phyloP scores from a whole-genome alignment of 805 yeast genomes.

The Kodamaea laetipori region DNA sequence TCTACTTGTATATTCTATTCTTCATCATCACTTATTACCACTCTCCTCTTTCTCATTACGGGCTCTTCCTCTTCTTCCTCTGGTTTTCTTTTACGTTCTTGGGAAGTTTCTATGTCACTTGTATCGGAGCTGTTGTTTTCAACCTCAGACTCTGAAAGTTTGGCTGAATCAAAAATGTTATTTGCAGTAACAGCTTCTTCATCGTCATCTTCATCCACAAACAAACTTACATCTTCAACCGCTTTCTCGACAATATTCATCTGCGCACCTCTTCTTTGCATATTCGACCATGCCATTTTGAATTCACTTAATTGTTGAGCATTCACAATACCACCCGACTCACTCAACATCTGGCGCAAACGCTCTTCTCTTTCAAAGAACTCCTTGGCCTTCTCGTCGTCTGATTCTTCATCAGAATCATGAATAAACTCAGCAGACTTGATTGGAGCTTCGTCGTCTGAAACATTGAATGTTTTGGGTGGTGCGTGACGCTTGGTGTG shows the following conservation, averaged over 20 bases:
- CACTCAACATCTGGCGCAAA: conserved; percentile 42
- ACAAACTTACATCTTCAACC: conserved; percentile 17
- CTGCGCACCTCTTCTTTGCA: conserved; percentile 18
- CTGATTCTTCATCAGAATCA: conserved; percentile 66
- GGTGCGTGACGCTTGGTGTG: conserved; percentile 16
- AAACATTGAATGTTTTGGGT: conserved; percentile 30
- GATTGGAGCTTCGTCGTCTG: conserved; percentile 25
- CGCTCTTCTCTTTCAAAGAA: conserved; percentile 60
- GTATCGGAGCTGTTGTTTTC: neutral
- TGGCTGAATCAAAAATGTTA: neutral
- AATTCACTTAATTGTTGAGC: conserved; percentile 35
- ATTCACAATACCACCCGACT: conserved; percentile 42
- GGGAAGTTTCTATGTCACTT: conserved; percentile 2
- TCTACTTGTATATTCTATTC: conserved; percentile 10
- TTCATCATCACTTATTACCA: conserved; percentile 26
- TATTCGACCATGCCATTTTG: conserved; percentile 31
- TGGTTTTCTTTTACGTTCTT: conserved; percentile 10
- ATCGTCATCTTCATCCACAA: conserved; percentile 13
- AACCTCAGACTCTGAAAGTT: neutral
- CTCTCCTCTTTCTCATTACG: conserved; percentile 23
- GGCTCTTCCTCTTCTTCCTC: conserved; percentile 17
- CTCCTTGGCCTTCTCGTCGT: conserved; percentile 51
- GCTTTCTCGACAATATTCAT: conserved; percentile 20
- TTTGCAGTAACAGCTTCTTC: conserved; percentile 1
- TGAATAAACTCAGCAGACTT: conserved; percentile 57